A percentile compares a stretch with the other conserved stretches of the same genome.
Evolutionary conservation across 371 early-diverging fungal species (phyloP).

Genomic region (Dinochytrium kinnereticum): DNA sequence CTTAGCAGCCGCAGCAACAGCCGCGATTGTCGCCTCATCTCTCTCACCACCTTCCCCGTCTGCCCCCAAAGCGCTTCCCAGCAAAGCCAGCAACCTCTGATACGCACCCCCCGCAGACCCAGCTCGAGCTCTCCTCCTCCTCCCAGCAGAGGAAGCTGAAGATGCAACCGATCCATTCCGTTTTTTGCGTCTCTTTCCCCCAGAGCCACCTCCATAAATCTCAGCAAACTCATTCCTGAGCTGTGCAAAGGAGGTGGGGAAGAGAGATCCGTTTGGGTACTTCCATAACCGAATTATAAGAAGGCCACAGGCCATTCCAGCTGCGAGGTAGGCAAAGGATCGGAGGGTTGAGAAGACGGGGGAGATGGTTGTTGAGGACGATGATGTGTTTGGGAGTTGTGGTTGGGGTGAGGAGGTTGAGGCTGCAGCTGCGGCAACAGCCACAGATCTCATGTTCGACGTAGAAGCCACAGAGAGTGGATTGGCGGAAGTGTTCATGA

Average conservation of each 20-base stretch:
- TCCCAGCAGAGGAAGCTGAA: too few species aligned
- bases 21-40: background rate
- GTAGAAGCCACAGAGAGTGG: too few species aligned
- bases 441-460: too few species aligned
- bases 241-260: background rate
- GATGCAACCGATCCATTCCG: too few species aligned
- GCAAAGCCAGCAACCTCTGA: background rate
- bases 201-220: background rate
- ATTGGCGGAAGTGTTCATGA: too few species aligned
- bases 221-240: background rate
- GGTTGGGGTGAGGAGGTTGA: background rate
- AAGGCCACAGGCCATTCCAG: conserved; percentile 25
- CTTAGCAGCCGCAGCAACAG: background rate
- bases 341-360: conserved; percentile 1
- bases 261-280: background rate
- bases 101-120: background rate
- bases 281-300: conserved; percentile 17
- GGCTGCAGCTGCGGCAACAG: background rate
- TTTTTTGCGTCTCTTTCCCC: background rate
- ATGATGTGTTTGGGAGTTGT: background rate
- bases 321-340: conserved; percentile 25
- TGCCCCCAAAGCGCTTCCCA: background rate
- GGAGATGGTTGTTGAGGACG: conserved; percentile 5
- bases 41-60: background rate
- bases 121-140: background rate